phyloP scores from a whole-genome alignment of 31 red algal species.

The Porphyra umbilicalis region DNA sequence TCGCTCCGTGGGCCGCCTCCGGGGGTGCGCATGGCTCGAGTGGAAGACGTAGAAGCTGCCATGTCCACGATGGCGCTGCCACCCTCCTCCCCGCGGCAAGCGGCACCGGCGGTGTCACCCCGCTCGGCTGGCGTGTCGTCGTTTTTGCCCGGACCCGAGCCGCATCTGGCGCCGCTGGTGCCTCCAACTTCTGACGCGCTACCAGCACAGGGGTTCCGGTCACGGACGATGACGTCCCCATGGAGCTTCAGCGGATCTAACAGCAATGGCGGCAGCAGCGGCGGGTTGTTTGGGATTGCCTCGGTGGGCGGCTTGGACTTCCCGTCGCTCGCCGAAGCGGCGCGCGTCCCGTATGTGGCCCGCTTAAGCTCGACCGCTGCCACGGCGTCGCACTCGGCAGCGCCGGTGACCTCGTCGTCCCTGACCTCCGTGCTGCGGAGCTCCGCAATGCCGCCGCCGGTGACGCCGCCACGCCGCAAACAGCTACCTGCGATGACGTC shows the following conservation, averaged over 20 bases:
- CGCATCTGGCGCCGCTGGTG: background rate
- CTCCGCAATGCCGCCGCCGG: background rate
- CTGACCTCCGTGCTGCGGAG: background rate
- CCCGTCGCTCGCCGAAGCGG: background rate
- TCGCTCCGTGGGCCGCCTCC: too few relatives aligned
- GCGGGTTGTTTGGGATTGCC: background rate
- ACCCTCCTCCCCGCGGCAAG: background rate
- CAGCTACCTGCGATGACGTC: slow-evolving; percentile 60
- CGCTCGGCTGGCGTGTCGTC: background rate
- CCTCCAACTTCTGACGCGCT: background rate
- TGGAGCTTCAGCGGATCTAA: background rate
- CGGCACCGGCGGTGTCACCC: background rate
- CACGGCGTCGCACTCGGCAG: background rate
- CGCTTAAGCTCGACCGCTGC: background rate
- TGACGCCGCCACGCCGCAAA: slow-evolving; percentile 16
- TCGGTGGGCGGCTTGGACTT: background rate
- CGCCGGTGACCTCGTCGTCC: background rate
- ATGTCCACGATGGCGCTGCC: background rate
- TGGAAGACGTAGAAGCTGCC: background rate
- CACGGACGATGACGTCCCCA: background rate
- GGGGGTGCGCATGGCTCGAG: background rate
- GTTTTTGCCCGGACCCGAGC: background rate
- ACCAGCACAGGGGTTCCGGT: background rate
- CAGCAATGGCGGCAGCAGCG: background rate
- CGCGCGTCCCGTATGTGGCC: background rate